These are phyloP conservation scores for Omphalotus olearius DNA, from an alignment of 1,284 basidiomycete species.

Conservation along the genomic window DNA sequence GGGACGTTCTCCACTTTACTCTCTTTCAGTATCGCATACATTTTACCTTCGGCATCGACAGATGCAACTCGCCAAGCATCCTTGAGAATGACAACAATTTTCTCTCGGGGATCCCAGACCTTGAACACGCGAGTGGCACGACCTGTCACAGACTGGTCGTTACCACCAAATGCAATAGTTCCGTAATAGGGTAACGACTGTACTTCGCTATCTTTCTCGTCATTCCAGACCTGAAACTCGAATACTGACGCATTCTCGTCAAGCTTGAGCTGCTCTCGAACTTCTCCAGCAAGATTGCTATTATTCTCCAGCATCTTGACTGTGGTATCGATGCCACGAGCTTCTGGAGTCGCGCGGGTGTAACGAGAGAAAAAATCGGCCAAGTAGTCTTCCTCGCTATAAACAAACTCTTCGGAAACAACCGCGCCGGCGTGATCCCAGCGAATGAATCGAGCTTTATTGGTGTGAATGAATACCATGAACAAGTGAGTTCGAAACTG, in stretches of 20 bases:
- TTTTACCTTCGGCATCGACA: conserved; percentile 13
- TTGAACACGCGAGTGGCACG: conserved; percentile 7
- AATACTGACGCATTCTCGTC: not conserved
- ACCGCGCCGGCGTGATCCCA: conserved; percentile 21
- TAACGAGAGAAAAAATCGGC: conserved; percentile 19
- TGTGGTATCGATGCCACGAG: conserved; percentile 19
- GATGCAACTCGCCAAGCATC: conserved; percentile 20
- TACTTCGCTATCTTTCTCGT: not conserved
- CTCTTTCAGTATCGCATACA: conserved; percentile 14
- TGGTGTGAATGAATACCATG: conserved; percentile 12
- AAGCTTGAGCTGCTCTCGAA: too few relatives aligned
- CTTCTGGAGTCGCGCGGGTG: conserved; percentile 6
- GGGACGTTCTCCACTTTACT: conserved; percentile 14
- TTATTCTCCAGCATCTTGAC: not conserved
- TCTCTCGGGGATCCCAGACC: conserved; percentile 9
- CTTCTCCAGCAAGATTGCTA: too few relatives aligned
- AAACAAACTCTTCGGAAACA: conserved; percentile 19
- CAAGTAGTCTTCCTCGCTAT: conserved; percentile 8
- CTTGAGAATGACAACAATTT: conserved; percentile 18
- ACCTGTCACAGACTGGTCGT: not conserved
- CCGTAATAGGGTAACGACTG: too few relatives aligned
- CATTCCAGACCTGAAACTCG: conserved; percentile 1
- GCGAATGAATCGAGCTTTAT: conserved; percentile 19
- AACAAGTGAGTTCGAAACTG: conserved; percentile 18
- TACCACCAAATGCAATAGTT: too few relatives aligned